These are phyloP conservation scores for Phytophthora pluvialis DNA, from an alignment of 352 stramenopile species.

Conservation along the genomic window DNA sequence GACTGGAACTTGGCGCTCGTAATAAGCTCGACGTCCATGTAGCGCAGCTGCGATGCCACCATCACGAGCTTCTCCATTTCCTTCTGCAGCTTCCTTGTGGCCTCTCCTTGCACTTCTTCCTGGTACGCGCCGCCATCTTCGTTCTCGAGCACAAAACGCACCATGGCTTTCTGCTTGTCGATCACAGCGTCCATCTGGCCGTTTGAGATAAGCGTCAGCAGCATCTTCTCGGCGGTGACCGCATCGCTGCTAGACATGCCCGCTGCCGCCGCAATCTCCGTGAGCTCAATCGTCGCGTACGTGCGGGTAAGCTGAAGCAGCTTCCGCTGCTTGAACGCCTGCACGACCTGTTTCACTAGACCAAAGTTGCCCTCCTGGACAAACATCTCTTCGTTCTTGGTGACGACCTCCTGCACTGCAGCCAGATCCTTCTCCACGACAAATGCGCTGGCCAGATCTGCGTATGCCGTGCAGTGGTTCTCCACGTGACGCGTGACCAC, in stretches of 20 bases:
- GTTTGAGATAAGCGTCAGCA: constrained; percentile 60
- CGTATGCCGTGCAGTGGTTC: constrained; percentile 67
- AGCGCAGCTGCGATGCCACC: constrained; percentile 71
- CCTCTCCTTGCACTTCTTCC: constrained; percentile 47
- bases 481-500: constrained; percentile 78
- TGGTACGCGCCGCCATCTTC: constrained; percentile 38
- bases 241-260: constrained; percentile 45
- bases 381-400: constrained; percentile 57
- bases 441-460: constrained; percentile 65
- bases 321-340: constrained; percentile 72
- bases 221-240: constrained; percentile 61
- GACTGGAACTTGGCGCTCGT: constrained; percentile 83
- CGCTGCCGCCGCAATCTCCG: constrained; percentile 60
- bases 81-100: constrained; percentile 59
- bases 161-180: constrained; percentile 79
- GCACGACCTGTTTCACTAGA: constrained; percentile 81
- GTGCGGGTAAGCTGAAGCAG: constrained; percentile 79
- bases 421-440: constrained; percentile 44
- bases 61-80: constrained; percentile 81
- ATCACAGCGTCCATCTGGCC: constrained; percentile 71
- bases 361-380: constrained; percentile 70
- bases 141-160: constrained; percentile 78
- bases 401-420: constrained; percentile 39
- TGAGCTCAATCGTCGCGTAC: constrained; percentile 78
- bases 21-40: constrained; percentile 83